A percentile compares a stretch with the other conserved stretches of the same genome.
phyloP scores from a whole-genome alignment of 1,139 yeast genomes.

The Arxiozyma slooffiae region DNA sequence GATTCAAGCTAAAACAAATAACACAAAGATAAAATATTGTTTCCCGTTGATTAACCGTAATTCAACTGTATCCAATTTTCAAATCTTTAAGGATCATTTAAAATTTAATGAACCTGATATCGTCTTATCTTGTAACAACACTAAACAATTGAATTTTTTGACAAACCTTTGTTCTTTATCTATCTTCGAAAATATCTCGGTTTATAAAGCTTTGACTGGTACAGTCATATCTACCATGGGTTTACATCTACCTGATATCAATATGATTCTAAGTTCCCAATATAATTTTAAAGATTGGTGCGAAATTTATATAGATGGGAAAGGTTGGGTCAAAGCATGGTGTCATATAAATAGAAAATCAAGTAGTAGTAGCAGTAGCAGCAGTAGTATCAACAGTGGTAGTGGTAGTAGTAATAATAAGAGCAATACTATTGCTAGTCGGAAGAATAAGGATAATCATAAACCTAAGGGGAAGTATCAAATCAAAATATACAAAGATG shows the following conservation, averaged over 20 bases:
- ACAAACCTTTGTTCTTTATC: slow-evolving; percentile 16
- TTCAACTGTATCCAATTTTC: slow-evolving; percentile 1
- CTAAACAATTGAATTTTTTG: slow-evolving; percentile 5
- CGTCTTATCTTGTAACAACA: slow-evolving; percentile 3
- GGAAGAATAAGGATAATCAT: slow-evolving; percentile 2
- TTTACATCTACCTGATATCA: slow-evolving; percentile 24
- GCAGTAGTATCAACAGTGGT: not conserved
- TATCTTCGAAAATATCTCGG: slow-evolving; percentile 22
- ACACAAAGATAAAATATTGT: not conserved
- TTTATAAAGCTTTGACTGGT: slow-evolving; percentile 27
- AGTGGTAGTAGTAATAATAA: not conserved
- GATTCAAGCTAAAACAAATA: not conserved
- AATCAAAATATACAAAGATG: slow-evolving; percentile 26
- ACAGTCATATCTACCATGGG: slow-evolving; percentile 24
- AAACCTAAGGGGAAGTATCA: slow-evolving; percentile 19
- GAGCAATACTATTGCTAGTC: no score
- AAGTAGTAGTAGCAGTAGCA: slow-evolving; percentile 5
- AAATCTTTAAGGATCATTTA: not conserved
- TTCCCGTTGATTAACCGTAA: slow-evolving; percentile 2
- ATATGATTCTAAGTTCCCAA: slow-evolving; percentile 21
- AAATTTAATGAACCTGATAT: slow-evolving; percentile 4
- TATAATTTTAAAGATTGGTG: slow-evolving; percentile 30
- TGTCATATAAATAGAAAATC: slow-evolving; percentile 25
- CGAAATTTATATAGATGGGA: slow-evolving; percentile 22
- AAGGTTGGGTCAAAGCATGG: slow-evolving; percentile 29